A percentile compares a stretch with the other conserved stretches of the same genome.
Conservation (phyloP, 2,329 filamentous ascomycete genomes). For the Plenodomus biglobosus region DNA sequence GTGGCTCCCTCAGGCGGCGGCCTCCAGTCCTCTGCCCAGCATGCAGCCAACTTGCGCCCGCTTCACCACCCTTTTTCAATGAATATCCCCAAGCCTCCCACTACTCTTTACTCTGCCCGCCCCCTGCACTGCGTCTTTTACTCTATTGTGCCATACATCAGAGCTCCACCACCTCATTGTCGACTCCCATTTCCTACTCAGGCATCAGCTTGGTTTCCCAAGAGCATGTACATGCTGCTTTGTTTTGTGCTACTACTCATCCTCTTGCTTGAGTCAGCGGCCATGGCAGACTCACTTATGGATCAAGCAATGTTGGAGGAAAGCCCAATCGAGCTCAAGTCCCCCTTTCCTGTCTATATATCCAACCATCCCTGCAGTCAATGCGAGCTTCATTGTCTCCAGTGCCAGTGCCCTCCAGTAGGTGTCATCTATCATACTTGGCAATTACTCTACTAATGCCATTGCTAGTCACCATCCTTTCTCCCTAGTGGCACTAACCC, state of each 20-base stretch:
- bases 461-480: conserved; percentile 7
- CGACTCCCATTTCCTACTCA: conserved; percentile 15
- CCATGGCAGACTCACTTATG: conserved; percentile 29
- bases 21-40: conserved; percentile 19
- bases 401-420: conserved; percentile 20
- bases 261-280: conserved; percentile 30
- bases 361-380: conserved; percentile 24
- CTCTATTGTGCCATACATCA: not conserved
- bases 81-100: conserved; percentile 7
- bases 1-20: conserved; percentile 31
- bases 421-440: conserved; percentile 12
- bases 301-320: conserved; percentile 24
- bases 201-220: conserved; percentile 21
- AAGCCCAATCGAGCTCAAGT: conserved; percentile 29
- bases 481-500: too few species aligned
- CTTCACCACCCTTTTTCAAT: conserved; percentile 12
- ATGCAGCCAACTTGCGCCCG: conserved; percentile 16
- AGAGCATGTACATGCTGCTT: conserved; percentile 36
- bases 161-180: conserved; percentile 7
- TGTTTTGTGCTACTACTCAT: conserved; percentile 29
- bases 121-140: conserved; percentile 2
- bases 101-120: not conserved
- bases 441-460: conserved; percentile 17
- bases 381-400: conserved; percentile 21
- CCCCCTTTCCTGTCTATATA: conserved; percentile 12